Evolutionary conservation across 192 early-diverging fungal genomes (phyloP).

Genomic region (Backusella parvicylindrica): DNA sequence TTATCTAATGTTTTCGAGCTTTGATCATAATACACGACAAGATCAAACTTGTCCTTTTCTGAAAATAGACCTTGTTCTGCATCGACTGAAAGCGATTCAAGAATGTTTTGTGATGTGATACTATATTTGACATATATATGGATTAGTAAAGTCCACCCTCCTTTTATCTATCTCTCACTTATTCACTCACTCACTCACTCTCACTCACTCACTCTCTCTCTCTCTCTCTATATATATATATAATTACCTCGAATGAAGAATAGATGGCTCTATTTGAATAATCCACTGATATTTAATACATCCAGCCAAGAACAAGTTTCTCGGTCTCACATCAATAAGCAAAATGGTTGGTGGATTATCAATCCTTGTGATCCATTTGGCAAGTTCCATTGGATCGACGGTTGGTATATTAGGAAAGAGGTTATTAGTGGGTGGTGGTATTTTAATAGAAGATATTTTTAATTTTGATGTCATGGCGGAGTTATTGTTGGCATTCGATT

Average conservation of each 20-base stretch:
- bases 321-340: slow-evolving; percentile 74
- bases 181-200: no score
- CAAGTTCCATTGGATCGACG: slow-evolving; percentile 35
- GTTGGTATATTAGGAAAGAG: slow-evolving; percentile 30
- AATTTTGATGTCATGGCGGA: neutral
- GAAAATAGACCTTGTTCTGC: slow-evolving; percentile 63
- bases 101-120: slow-evolving; percentile 48
- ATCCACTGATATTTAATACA: slow-evolving; percentile 63
- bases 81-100: slow-evolving; percentile 50
- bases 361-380: slow-evolving; percentile 33
- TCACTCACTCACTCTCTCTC: neutral
- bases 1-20: slow-evolving; percentile 41
- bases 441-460: neutral
- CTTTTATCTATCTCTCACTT: no score
- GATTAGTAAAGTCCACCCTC: no score
- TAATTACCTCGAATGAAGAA: slow-evolving; percentile 52
- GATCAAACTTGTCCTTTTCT: slow-evolving; percentile 60
- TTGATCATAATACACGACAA: slow-evolving; percentile 73
- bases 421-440: slow-evolving; percentile 21
- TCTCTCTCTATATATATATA: no score
- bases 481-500: neutral
- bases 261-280: slow-evolving; percentile 75
- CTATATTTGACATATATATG: slow-evolving; percentile 22
- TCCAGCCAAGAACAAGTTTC: slow-evolving; percentile 61
- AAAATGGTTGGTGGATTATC: slow-evolving; percentile 50